Conservation (phyloP, 352 stramenopile genomes). For the Aphanomyces invadans region DNA sequence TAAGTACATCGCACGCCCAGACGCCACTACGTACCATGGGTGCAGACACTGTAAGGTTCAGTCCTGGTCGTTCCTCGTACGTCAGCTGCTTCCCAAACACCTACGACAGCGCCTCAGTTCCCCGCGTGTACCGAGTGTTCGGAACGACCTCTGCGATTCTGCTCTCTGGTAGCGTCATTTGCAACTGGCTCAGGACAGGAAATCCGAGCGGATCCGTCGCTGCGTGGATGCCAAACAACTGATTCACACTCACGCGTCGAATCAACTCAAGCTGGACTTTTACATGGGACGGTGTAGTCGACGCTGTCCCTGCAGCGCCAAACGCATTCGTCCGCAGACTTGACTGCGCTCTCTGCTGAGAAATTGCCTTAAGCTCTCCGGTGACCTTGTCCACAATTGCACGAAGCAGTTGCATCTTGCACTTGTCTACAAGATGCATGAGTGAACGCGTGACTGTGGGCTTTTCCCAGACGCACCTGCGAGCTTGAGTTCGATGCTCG, state of each 20-base stretch:
- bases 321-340: slow-evolving; percentile 17
- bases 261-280: slow-evolving; percentile 32
- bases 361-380: not conserved
- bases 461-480: slow-evolving; percentile 28
- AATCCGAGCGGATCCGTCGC: slow-evolving; percentile 39
- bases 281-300: not conserved
- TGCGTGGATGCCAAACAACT: slow-evolving; percentile 53
- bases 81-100: slow-evolving; percentile 57
- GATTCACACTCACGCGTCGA: slow-evolving; percentile 44
- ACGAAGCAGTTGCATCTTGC: not conserved
- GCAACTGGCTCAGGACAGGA: slow-evolving; percentile 42
- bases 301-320: not conserved
- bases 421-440: slow-evolving; percentile 9
- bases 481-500: slow-evolving; percentile 44
- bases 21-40: slow-evolving; percentile 47
- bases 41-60: slow-evolving; percentile 47
- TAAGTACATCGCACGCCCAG: slow-evolving; percentile 10
- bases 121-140: no score
- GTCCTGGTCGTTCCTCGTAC: slow-evolving; percentile 61
- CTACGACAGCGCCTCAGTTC: no score
- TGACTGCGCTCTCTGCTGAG: not conserved
- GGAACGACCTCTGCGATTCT: slow-evolving; percentile 35
- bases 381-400: not conserved
- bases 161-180: slow-evolving; percentile 38
- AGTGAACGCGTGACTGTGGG: not conserved